A percentile compares a stretch with the other conserved stretches of the same genome.
phyloP scores from a whole-genome alignment of 176 grass and related monocot genomes.

The Carex kokanica region DNA sequence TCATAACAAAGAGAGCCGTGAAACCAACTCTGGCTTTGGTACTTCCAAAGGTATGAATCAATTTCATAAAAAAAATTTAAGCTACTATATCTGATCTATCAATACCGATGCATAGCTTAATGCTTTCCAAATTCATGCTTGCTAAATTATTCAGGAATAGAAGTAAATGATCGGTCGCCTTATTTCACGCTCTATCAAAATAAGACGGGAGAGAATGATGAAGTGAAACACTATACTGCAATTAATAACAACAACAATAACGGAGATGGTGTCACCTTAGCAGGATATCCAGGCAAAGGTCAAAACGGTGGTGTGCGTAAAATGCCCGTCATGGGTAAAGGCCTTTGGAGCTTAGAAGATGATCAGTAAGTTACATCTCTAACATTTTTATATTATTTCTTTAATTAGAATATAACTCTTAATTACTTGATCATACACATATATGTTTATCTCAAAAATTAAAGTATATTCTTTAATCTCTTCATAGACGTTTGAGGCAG shows the following conservation, averaged over 20 bases:
- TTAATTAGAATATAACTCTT: background rate
- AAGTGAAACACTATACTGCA: background rate
- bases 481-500: slow-evolving; percentile 15
- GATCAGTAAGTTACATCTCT: slow-evolving; percentile 4
- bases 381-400: background rate
- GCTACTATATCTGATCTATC: slow-evolving; percentile 3
- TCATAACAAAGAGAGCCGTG: background rate
- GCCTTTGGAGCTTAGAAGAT: background rate
- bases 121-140: background rate
- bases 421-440: background rate
- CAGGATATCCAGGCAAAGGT: background rate
- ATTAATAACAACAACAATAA: background rate
- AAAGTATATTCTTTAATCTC: background rate
- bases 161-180: background rate
- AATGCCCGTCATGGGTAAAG: background rate
- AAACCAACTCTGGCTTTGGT: background rate
- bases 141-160: slow-evolving; percentile 10
- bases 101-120: background rate
- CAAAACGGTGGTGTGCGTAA: background rate
- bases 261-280: background rate
- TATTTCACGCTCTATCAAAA: background rate
- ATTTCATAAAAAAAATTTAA: background rate
- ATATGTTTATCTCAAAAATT: background rate
- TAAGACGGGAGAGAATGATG: background rate
- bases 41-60: background rate